phyloP scores from a whole-genome alignment of 352 stramenopile genomes.

The Globisporangium rhizosaccharum region DNA sequence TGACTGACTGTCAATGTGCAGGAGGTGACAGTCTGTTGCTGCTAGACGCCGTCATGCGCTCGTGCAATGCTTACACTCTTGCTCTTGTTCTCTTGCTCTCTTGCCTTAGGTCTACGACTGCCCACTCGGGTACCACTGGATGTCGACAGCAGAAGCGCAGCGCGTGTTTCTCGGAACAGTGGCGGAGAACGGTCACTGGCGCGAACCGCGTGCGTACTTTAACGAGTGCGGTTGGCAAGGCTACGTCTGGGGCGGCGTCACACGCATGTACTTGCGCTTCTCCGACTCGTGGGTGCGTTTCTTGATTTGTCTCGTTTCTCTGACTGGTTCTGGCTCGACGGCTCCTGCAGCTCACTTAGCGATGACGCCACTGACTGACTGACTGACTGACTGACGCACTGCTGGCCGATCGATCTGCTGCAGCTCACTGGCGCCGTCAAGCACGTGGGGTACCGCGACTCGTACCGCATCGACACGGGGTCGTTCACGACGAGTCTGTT shows the following conservation, averaged over 20 bases:
- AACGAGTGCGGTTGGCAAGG: slow-evolving; percentile 82
- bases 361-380: neutral
- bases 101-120: slow-evolving; percentile 75
- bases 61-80: neutral
- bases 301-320: neutral
- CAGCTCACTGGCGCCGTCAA: slow-evolving; percentile 78
- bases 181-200: slow-evolving; percentile 16
- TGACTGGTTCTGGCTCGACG: neutral
- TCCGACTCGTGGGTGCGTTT: slow-evolving; percentile 58
- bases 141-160: slow-evolving; percentile 67
- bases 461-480: slow-evolving; percentile 45
- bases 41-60: too few relatives aligned
- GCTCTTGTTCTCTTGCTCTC: neutral
- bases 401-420: neutral
- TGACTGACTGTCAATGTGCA: neutral
- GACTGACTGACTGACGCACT: neutral
- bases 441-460: slow-evolving; percentile 70
- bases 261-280: slow-evolving; percentile 79
- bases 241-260: slow-evolving; percentile 58
- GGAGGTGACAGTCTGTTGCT: too few relatives aligned
- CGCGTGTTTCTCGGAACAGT: slow-evolving; percentile 34
- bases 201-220: slow-evolving; percentile 66
- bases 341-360: neutral
- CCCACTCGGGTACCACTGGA: slow-evolving; percentile 74
- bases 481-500: slow-evolving; percentile 46